These are phyloP conservation scores for Betula pendula DNA, from an alignment of 306 rosid species.

Conservation along the genomic window DNA sequence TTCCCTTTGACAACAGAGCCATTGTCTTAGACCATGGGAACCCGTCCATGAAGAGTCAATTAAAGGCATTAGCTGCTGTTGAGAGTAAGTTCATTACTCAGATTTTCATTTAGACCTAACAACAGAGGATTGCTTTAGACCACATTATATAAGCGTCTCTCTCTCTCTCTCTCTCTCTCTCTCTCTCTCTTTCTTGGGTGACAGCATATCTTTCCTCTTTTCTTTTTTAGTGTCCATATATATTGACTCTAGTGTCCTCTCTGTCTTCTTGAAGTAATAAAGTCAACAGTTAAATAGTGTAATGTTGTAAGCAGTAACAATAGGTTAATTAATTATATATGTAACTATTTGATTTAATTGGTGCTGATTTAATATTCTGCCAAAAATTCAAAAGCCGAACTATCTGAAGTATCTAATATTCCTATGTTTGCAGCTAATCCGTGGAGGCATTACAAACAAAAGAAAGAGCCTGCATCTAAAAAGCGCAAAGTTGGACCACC, in stretches of 20 bases:
- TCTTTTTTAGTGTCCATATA: neutral
- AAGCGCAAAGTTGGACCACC: slow-evolving; percentile 72
- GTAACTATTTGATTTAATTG: slow-evolving; percentile 20
- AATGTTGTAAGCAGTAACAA: neutral
- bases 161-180: neutral
- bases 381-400: slow-evolving; percentile 5
- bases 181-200: neutral
- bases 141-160: neutral
- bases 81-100: slow-evolving; percentile 48
- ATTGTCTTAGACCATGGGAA: slow-evolving; percentile 85
- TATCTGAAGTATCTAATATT: slow-evolving; percentile 31
- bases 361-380: slow-evolving; percentile 30
- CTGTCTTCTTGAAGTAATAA: neutral
- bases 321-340: neutral
- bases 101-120: slow-evolving; percentile 7
- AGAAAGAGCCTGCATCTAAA: slow-evolving; percentile 77
- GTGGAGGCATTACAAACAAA: slow-evolving; percentile 65
- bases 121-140: neutral
- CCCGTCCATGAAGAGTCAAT: slow-evolving; percentile 71
- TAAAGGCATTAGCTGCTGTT: slow-evolving; percentile 68
- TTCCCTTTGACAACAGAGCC: slow-evolving; percentile 61
- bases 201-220: neutral
- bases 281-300: neutral
- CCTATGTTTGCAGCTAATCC: slow-evolving; percentile 61
- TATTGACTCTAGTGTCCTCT: neutral